Percentiles rank a stretch among this genome's conserved stretches.
Conservation (phyloP, 257 asterid genomes). For the Verbascum thapsus region DNA sequence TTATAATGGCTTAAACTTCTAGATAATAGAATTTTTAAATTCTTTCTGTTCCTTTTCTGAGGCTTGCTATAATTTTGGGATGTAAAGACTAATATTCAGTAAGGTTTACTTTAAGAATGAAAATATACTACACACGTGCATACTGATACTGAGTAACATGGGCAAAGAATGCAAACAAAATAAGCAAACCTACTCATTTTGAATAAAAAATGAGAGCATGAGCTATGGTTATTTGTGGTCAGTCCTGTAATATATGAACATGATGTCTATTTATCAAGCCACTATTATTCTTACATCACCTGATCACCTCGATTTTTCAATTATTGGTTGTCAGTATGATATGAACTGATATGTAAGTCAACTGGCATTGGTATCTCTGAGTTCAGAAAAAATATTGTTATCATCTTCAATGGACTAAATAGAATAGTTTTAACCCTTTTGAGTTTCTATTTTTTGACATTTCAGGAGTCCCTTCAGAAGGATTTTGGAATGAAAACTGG, state of each 20-base stretch:
- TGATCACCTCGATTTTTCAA: not conserved
- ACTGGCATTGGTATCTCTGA: slow-evolving; percentile 3
- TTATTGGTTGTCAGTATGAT: not conserved
- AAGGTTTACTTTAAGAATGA: too few species aligned
- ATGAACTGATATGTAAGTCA: not conserved
- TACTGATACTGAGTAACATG: too few species aligned
- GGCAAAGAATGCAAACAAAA: too few species aligned
- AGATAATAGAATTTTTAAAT: not conserved
- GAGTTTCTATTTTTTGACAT: slow-evolving; percentile 29
- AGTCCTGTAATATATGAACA: not conserved
- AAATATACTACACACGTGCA: too few species aligned
- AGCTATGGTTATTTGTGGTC: too few species aligned
- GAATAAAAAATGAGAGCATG: too few species aligned
- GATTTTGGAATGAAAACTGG: slow-evolving; percentile 91
- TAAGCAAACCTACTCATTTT: too few species aligned
- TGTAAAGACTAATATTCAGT: not conserved
- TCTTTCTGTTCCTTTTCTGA: not conserved
- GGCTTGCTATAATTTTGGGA: not conserved
- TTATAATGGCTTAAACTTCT: too few species aligned
- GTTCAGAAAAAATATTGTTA: slow-evolving; percentile 2
- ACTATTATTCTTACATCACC: not conserved
- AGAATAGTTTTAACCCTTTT: slow-evolving; percentile 6
- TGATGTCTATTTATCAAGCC: not conserved
- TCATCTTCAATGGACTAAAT: not conserved
- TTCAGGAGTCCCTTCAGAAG: slow-evolving; percentile 90